Conservation (phyloP, 2,329 filamentous ascomycete species). For the Cordyceps javanica region DNA sequence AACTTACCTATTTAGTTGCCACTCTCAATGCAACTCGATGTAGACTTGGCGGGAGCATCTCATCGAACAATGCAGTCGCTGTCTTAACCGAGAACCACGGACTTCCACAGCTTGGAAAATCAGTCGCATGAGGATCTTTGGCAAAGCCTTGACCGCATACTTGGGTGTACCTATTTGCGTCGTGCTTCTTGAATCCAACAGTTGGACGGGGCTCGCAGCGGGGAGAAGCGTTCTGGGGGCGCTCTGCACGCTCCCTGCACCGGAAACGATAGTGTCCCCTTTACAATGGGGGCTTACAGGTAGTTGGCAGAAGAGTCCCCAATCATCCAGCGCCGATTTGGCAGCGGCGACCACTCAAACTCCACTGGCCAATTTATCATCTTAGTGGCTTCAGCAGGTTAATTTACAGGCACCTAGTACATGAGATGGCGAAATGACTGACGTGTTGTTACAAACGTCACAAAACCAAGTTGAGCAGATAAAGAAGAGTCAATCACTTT, state of each 20-base stretch:
- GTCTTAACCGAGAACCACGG: too few relatives aligned
- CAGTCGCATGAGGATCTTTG: too few relatives aligned
- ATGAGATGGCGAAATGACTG: too few relatives aligned
- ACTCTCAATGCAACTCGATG: neutral
- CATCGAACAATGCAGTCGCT: too few relatives aligned
- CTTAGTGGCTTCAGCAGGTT: conserved; percentile 4
- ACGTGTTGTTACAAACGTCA: too few relatives aligned
- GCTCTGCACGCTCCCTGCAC: neutral
- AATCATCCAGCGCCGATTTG: conserved; percentile 2
- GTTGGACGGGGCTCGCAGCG: neutral
- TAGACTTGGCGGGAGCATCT: too few relatives aligned
- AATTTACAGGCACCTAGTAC: too few relatives aligned
- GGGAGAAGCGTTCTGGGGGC: neutral
- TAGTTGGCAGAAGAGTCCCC: neutral
- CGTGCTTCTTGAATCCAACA: neutral
- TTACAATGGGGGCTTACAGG: neutral
- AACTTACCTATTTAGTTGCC: neutral
- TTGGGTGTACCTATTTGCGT: neutral
- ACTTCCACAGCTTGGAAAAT: too few relatives aligned
- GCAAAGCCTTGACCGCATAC: too few relatives aligned
- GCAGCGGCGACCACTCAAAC: neutral
- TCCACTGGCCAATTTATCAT: neutral
- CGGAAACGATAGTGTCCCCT: neutral
- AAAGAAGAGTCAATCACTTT: too few relatives aligned
- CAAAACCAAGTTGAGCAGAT: too few relatives aligned